These are phyloP conservation scores for Alternaria ventricosa DNA, from an alignment of 2,329 filamentous ascomycete genomes.

Conservation along the genomic window DNA sequence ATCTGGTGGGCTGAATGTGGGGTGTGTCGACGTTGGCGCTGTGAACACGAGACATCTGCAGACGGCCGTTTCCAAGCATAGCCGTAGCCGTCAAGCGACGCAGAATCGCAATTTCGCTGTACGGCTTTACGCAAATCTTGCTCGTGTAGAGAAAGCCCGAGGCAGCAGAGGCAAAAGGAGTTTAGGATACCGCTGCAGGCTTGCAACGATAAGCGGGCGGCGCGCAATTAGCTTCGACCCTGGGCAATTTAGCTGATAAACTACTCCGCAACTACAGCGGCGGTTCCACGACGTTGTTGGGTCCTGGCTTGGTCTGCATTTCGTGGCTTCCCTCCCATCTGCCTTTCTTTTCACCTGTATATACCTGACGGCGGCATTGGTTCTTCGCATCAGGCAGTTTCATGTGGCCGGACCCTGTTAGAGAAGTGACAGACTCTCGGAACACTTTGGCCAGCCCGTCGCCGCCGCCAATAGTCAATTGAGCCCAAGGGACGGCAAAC, in stretches of 20 bases:
- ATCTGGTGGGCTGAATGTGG: conserved; percentile 9
- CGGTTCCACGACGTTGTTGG: conserved; percentile 9
- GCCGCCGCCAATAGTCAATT: background rate
- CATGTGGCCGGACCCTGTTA: conserved; percentile 13
- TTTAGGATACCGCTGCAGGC: conserved; percentile 5
- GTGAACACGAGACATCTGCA: conserved; percentile 11
- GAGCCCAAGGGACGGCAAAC: background rate
- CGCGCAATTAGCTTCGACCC: conserved; percentile 16
- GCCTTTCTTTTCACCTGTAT: background rate
- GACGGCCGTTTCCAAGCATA: background rate
- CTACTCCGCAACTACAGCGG: conserved; percentile 16
- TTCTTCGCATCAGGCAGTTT: conserved; percentile 8
- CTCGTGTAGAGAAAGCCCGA: background rate
- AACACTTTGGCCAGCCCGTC: conserved; percentile 4
- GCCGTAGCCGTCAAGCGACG: background rate
- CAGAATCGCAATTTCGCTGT: conserved; percentile 5
- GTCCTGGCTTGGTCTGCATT: background rate
- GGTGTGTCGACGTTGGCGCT: conserved; percentile 9
- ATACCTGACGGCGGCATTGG: conserved; percentile 4
- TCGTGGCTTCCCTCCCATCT: background rate
- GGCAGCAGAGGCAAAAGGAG: background rate
- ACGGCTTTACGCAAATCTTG: background rate
- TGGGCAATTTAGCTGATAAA: conserved; percentile 9
- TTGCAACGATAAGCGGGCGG: conserved; percentile 3
- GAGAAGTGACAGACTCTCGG: conserved; percentile 8